phyloP scores from a whole-genome alignment of 305 asterid species.

The Withania somnifera region DNA sequence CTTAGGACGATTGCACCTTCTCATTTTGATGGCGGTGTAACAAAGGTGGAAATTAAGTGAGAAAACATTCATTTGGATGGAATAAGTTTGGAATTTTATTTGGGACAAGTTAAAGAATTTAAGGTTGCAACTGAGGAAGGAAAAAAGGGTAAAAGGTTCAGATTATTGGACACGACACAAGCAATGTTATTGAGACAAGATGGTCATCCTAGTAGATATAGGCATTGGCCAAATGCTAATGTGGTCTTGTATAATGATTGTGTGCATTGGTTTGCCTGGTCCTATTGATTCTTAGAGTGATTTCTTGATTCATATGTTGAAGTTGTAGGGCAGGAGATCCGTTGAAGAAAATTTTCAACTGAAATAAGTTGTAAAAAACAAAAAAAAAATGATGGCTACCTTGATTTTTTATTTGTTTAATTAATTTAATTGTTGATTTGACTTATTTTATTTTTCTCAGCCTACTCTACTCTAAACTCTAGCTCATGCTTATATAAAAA shows the following conservation, averaged over 20 bases:
- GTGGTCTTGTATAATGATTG: slow-evolving; percentile 22
- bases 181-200: slow-evolving; percentile 40
- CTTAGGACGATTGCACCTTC: slow-evolving; percentile 64
- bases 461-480: no score
- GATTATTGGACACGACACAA: slow-evolving; percentile 31
- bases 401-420: not conserved
- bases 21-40: slow-evolving; percentile 72
- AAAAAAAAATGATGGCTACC: not conserved
- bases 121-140: slow-evolving; percentile 31
- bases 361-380: not conserved
- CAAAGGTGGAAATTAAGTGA: slow-evolving; percentile 43
- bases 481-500: no score
- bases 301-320: slow-evolving; percentile 30
- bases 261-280: slow-evolving; percentile 50
- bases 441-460: not conserved
- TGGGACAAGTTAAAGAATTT: slow-evolving; percentile 41
- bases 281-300: slow-evolving; percentile 50
- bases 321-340: slow-evolving; percentile 21
- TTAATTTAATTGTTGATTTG: not conserved
- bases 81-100: slow-evolving; percentile 21
- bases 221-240: slow-evolving; percentile 22
- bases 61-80: slow-evolving; percentile 34
- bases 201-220: slow-evolving; percentile 46
- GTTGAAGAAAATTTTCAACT: slow-evolving; percentile 6
- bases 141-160: slow-evolving; percentile 18